These are phyloP conservation scores for Hericium coralloides DNA, from an alignment of 768 basidiomycete species.

Conservation along the genomic window DNA sequence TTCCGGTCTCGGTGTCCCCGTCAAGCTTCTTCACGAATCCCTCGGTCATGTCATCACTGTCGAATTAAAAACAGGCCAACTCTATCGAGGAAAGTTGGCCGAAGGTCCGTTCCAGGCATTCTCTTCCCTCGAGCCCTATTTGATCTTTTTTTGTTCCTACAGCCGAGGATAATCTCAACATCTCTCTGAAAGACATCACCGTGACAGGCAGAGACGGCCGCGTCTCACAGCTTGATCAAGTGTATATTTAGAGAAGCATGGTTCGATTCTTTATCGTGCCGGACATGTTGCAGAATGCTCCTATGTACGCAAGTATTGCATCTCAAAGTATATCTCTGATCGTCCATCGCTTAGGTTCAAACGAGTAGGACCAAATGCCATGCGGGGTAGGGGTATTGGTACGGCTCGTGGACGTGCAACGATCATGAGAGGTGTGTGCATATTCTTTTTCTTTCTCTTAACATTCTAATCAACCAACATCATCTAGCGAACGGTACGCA, in stretches of 20 bases:
- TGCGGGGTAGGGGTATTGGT: slow-evolving; percentile 98
- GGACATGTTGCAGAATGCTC: slow-evolving; percentile 98
- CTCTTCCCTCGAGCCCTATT: not conserved
- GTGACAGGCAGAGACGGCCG: slow-evolving; percentile 97
- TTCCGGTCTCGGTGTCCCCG: slow-evolving; percentile 79
- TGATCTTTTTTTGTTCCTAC: slow-evolving; percentile 12
- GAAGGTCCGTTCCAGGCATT: slow-evolving; percentile 57
- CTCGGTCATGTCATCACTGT: slow-evolving; percentile 94
- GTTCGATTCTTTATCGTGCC: slow-evolving; percentile 98
- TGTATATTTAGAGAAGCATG: slow-evolving; percentile 98
- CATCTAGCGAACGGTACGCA: slow-evolving; percentile 65
- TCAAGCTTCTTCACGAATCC: slow-evolving; percentile 94
- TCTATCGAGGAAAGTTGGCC: slow-evolving; percentile 94
- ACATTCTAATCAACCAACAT: slow-evolving; percentile 13
- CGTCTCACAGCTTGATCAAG: slow-evolving; percentile 97
- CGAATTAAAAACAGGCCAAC: slow-evolving; percentile 96
- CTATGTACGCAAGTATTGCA: slow-evolving; percentile 61
- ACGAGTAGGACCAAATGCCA: slow-evolving; percentile 94
- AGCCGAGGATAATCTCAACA: slow-evolving; percentile 99
- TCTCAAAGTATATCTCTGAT: not conserved
- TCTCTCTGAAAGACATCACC: slow-evolving; percentile 92
- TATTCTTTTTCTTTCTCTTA: slow-evolving; percentile 4
- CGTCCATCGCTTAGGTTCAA: slow-evolving; percentile 71
- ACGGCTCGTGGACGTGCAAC: slow-evolving; percentile 98
- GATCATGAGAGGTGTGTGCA: slow-evolving; percentile 85